phyloP scores from a whole-genome alignment of 352 stramenopile species.

The Pythium brachiatum region DNA sequence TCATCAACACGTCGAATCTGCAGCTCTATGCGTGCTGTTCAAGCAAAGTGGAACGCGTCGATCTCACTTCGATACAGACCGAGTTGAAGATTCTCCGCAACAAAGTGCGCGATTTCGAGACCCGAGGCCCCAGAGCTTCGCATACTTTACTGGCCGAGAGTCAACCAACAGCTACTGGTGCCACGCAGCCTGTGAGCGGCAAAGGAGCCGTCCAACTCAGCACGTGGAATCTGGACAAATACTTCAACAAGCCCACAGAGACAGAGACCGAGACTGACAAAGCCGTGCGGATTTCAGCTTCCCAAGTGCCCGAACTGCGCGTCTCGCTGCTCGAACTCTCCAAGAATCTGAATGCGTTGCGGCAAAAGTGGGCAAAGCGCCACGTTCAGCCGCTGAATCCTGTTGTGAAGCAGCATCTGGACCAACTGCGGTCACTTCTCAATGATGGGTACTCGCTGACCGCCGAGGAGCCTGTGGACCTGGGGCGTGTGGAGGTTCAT shows the following conservation, averaged over 20 bases:
- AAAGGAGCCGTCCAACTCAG: neutral
- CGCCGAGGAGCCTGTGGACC: conserved; percentile 55
- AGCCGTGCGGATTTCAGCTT: conserved; percentile 2
- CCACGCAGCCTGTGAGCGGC: neutral
- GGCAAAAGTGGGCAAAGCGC: conserved; percentile 59
- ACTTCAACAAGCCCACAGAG: conserved; percentile 21
- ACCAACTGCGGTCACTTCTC: conserved; percentile 64
- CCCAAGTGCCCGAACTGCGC: conserved; percentile 63
- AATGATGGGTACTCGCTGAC: conserved; percentile 69
- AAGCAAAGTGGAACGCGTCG: conserved; percentile 55
- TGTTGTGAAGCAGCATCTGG: conserved; percentile 60
- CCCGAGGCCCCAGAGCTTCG: neutral
- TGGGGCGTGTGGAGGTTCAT: conserved; percentile 34
- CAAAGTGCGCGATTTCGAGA: conserved; percentile 35
- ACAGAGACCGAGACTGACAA: conserved; percentile 18
- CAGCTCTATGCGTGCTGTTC: conserved; percentile 65
- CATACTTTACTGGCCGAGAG: neutral
- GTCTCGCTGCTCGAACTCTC: conserved; percentile 71
- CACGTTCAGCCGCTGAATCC: conserved; percentile 40
- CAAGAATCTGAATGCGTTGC: conserved; percentile 65
- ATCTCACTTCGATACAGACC: conserved; percentile 41
- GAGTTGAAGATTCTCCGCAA: conserved; percentile 50
- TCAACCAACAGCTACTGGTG: neutral
- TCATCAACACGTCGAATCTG: conserved; percentile 63
- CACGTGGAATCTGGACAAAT: conserved; percentile 28